phyloP scores from a whole-genome alignment of 139 green algal genomes.

The Axilococcus clingmanii region DNA sequence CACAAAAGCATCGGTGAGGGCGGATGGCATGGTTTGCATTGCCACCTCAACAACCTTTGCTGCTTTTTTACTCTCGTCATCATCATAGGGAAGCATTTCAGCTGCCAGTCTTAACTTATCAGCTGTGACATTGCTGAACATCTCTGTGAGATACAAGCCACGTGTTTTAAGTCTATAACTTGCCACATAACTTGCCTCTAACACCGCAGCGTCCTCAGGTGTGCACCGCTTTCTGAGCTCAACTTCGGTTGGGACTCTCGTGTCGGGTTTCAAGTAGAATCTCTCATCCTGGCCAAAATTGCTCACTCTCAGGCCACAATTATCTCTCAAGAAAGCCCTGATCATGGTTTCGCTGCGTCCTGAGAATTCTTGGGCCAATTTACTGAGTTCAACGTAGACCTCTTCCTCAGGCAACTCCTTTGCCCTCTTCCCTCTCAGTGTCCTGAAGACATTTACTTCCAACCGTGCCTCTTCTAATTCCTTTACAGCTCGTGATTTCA shows the following conservation, averaged over 20 bases:
- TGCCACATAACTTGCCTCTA: conserved; percentile 1
- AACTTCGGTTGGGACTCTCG: conserved; percentile 20
- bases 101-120: conserved; percentile 36
- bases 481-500: conserved; percentile 17
- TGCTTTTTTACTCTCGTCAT: conserved; percentile 9
- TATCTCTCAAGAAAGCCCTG: conserved; percentile 29
- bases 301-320: conserved; percentile 15
- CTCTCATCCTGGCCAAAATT: conserved; percentile 9
- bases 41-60: conserved; percentile 11
- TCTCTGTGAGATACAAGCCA: conserved; percentile 2
- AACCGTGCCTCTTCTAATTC: conserved; percentile 28
- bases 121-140: background rate
- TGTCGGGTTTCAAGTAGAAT: conserved; percentile 13
- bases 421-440: conserved; percentile 6
- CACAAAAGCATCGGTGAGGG: conserved; percentile 49
- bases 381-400: background rate
- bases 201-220: conserved; percentile 7
- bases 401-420: background rate
- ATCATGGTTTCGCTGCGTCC: conserved; percentile 26
- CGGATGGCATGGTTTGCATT: conserved; percentile 39
- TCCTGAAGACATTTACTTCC: conserved; percentile 27
- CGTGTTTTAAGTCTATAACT: background rate
- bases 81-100: conserved; percentile 39
- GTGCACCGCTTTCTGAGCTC: conserved; percentile 22
- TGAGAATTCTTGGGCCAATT: conserved; percentile 2